Conservation (phyloP, 2,329 filamentous ascomycete species). For the Monosporascus sp. region DNA sequence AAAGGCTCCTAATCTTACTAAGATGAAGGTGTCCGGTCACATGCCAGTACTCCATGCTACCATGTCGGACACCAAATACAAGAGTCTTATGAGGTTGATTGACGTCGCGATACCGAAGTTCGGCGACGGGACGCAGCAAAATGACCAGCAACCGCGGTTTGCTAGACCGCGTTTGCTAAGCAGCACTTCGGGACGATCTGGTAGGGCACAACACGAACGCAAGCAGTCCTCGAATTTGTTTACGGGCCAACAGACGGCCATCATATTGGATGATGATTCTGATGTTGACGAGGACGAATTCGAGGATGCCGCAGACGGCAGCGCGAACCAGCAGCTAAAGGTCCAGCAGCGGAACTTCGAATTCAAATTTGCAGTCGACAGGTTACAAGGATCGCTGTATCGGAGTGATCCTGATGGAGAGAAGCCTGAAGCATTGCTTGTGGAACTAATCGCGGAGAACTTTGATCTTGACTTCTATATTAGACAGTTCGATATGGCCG, state of each 20-base stretch:
- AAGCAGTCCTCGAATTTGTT: conserved; percentile 67
- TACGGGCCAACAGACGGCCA: conserved; percentile 63
- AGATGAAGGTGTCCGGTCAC: conserved; percentile 85
- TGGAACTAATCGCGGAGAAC: conserved; percentile 83
- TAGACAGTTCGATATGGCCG: conserved; percentile 85
- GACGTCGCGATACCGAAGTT: conserved; percentile 92
- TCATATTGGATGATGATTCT: conserved; percentile 72
- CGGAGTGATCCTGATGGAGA: conserved; percentile 74
- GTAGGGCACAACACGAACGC: conserved; percentile 40
- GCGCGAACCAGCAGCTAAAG: conserved; percentile 53
- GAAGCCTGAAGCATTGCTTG: conserved; percentile 73
- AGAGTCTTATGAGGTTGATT: conserved; percentile 91
- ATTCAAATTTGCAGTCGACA: conserved; percentile 93
- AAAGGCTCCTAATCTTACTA: conserved; percentile 87
- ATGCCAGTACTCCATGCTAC: conserved; percentile 87
- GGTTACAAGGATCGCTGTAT: conserved; percentile 87
- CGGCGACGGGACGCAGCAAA: conserved; percentile 37
- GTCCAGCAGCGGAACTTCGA: conserved; percentile 90
- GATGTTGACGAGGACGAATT: conserved; percentile 60
- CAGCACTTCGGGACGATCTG: conserved; percentile 38
- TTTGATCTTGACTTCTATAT: conserved; percentile 87
- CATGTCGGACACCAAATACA: conserved; percentile 94
- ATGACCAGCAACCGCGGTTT: conserved; percentile 17
- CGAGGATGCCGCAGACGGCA: conserved; percentile 59
- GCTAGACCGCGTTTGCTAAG: conserved; percentile 43